Evolutionary conservation across 495 filamentous ascomycete genomes (phyloP), one percentile per base, ranked within the genome.

Genomic region (Articulospora tetracladia): DNA sequence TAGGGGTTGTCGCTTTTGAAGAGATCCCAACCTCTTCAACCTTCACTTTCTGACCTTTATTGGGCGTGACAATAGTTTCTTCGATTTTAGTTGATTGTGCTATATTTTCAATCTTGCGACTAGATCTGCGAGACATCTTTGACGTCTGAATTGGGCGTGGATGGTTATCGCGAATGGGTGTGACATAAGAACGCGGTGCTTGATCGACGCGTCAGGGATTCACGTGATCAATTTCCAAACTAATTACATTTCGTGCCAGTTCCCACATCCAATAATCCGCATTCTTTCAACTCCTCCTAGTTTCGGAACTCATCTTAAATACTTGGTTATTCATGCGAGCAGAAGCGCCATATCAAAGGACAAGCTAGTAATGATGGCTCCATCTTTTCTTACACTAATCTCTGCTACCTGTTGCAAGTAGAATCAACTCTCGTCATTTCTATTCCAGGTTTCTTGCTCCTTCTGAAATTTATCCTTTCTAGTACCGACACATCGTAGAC

Each of bases 121-220:
- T 61, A 10, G 59, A 44, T 60, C 59, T 59, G 53, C 62, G 66
- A 63, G 66, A 52, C 66, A 68, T 68, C 26, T 19, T 60, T 49
- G 57, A 55, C 28, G 41, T 15, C 50, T 46, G 23, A 32, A 47
- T 34, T 23, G 44, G 17, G 34, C 25, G 10, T 58, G 61, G 27
- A 39, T 54, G 51, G 23, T 32, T 32, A 15, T 58, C 20, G 25
- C 6, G 25, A 11, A 20, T n/a, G 24, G 15, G 10, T 8, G 11
- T 19, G 52, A 41, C 36, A 41, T 44, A 52, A 44, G 30, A 34
- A 34, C 30, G 30, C 30, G 30, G 30, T 34, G 6, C 15, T 6
- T 7, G 15, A 44, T 44, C 4, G n/a, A 44, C 39, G 39, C 39
- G 39, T 44, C 39, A 44, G 39, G 39, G 15, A n/a, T 15, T 7